These are phyloP conservation scores for Saccharomycopsis oosterbeekiorum DNA, from an alignment of 805 yeast species.

Conservation along the genomic window DNA sequence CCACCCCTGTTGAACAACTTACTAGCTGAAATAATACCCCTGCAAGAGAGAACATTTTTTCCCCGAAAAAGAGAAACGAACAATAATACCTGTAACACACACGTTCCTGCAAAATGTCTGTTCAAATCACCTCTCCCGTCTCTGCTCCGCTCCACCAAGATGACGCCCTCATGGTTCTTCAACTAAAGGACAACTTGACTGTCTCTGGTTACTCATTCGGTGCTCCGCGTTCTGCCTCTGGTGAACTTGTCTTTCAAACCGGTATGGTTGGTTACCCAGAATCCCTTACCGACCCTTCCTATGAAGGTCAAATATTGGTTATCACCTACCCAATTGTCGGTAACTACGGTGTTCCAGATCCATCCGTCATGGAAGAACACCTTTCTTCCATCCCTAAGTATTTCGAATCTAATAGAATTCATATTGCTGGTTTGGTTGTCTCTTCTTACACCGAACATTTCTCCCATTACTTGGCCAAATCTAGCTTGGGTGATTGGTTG, in stretches of 20 bases:
- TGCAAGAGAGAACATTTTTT: conserved; percentile 12
- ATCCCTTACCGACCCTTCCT: conserved; percentile 95
- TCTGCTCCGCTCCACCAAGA: conserved; percentile 82
- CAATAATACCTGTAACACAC: background rate
- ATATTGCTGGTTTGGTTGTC: conserved; percentile 92
- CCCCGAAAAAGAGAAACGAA: conserved; percentile 1
- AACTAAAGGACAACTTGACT: conserved; percentile 75
- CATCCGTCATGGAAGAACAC: conserved; percentile 62
- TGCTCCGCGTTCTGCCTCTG: conserved; percentile 80
- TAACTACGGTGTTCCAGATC: conserved; percentile 98
- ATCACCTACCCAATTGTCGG: conserved; percentile 96
- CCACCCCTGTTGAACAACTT: background rate
- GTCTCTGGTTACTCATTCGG: conserved; percentile 97
- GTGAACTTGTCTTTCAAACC: conserved; percentile 98
- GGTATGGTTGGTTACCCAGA: conserved; percentile 99
- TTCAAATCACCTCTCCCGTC: conserved; percentile 6
- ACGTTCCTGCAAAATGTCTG: conserved; percentile 4
- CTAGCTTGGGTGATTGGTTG: conserved; percentile 91
- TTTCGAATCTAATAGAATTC: conserved; percentile 88
- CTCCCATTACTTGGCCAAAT: conserved; percentile 87
- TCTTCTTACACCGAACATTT: conserved; percentile 95
- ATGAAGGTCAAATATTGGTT: conserved; percentile 94
- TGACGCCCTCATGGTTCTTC: conserved; percentile 77
- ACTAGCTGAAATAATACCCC: conserved; percentile 8
- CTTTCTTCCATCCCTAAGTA: conserved; percentile 74